Evolutionary conservation across 805 yeast genomes (phyloP).

Genomic region (Yueomyces sp.): DNA sequence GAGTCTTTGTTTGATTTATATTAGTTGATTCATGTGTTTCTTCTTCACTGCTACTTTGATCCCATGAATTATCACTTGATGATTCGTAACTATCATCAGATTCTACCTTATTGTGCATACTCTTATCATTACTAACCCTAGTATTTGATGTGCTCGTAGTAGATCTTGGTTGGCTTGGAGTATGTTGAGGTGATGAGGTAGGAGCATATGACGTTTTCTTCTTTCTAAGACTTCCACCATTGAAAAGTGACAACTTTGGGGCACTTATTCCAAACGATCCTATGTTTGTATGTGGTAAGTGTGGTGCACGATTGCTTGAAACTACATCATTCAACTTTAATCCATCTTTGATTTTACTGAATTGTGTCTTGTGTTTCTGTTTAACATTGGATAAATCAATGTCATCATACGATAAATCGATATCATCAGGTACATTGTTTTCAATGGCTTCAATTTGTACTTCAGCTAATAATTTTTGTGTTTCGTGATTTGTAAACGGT

Average conservation of each 20-base stretch:
- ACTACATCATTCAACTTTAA: constrained; percentile 4
- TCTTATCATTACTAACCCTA: neutral
- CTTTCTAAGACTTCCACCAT: neutral
- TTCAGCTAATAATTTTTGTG: constrained; percentile 57
- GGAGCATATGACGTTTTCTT: neutral
- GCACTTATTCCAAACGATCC: constrained; percentile 2
- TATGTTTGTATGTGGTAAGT: constrained; percentile 1
- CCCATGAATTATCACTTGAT: neutral
- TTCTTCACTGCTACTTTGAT: neutral
- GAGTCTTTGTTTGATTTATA: neutral
- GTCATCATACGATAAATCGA: constrained; percentile 49
- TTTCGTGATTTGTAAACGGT: constrained; percentile 60
- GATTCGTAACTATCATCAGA: neutral
- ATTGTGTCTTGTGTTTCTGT: constrained; percentile 39
- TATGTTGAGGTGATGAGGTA: neutral
- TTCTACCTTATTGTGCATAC: neutral
- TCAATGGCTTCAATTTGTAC: constrained; percentile 88
- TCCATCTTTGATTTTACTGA: constrained; percentile 25
- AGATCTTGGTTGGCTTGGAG: too few relatives aligned
- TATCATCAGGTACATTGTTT: constrained; percentile 57
- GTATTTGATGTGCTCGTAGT: too few relatives aligned
- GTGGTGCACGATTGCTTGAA: constrained; percentile 1
- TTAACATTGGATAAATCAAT: constrained; percentile 32
- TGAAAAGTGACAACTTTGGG: constrained; percentile 1
- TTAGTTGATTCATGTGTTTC: neutral